Base-by-base conservation (phyloP, 352 stramenopile species). In the Paralagenidium karlingii region DNA sequence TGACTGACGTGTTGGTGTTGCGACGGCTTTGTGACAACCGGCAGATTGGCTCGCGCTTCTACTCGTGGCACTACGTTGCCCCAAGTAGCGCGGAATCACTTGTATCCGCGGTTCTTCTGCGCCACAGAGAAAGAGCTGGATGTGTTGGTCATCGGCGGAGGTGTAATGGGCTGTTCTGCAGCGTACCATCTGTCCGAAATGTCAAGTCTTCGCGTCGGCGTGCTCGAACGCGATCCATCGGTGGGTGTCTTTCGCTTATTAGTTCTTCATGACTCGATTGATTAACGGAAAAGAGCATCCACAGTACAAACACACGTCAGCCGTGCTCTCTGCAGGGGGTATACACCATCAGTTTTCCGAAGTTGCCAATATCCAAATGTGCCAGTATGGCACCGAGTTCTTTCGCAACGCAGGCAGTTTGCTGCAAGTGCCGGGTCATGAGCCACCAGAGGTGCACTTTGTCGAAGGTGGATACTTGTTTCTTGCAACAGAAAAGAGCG, bases 331-430 rank as follows among this genome's bases (percentile, higher is more conserved):
- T 37, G 59, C 55, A 2, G 77, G 77, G 1, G 77, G 77, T 25
- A 87, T 91, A 22, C 74, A 74, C 27, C 68, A 88, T 50, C 77
- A 91, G 46, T 91, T 91, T 40, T 88, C 77, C 5, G 60, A 80
- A 51, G 63, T 40, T 7, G 57, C 59, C 13, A 91, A 91, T 52
- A 73, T 91, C 22, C 43, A 69, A 30, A 71, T 91, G 62, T 87
- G 74, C 45, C 60, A 82, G 31, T 91, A 91, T 36, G 77, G 77
- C 37, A 68, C 69, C 5, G 57, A 88, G 38, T 88, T 88, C 46
- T 43, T 91, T 15, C 44, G 47, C 19, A 50, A 67, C 4, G 43
- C 81, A 7, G 55, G 56, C n/a, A 57, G 53, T 16, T 68, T 54
- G 25, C 27, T 90, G 32, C 63, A 56, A 34, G 67, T 87, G 22